A percentile compares a stretch with the other conserved stretches of the same genome.
phyloP scores from a whole-genome alignment of 805 yeast species.

The Barnettozyma pratensis region DNA sequence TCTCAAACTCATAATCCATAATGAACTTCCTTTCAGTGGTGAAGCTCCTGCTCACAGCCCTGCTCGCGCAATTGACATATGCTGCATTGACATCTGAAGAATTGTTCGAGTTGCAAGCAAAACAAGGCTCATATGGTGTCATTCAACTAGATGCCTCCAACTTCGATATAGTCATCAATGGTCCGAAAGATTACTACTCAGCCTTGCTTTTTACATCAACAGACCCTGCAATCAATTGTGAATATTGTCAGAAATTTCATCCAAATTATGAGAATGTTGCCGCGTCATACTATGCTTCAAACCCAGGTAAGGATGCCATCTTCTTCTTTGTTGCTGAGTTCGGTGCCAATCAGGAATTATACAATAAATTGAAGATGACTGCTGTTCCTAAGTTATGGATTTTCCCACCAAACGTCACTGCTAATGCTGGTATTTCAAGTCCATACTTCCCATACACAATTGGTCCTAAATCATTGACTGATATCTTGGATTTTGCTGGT shows the following conservation, averaged over 20 bases:
- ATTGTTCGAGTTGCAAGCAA: conserved; percentile 5
- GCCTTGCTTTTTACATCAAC: conserved; percentile 51
- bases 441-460: conserved; percentile 33
- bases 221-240: conserved; percentile 38
- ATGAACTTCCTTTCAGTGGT: too few species aligned
- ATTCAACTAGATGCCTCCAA: conserved; percentile 34
- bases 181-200: conserved; percentile 47
- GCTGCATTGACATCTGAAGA: conserved; percentile 13
- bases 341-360: conserved; percentile 35
- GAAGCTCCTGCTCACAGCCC: neutral
- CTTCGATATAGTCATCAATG: conserved; percentile 35
- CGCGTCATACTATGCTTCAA: conserved; percentile 37
- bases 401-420: conserved; percentile 43
- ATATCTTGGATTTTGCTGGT: conserved; percentile 46
- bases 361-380: conserved; percentile 36
- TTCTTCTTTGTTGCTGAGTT: conserved; percentile 51
- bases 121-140: conserved; percentile 28
- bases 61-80: neutral
- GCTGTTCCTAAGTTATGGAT: conserved; percentile 67
- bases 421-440: conserved; percentile 22
- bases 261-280: conserved; percentile 38
- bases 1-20: too few species aligned
- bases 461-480: conserved; percentile 27
- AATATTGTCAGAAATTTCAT: conserved; percentile 40
- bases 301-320: conserved; percentile 35